Base-by-base conservation (phyloP, 2,329 filamentous ascomycete species). In the Colletotrichum camelliae region DNA sequence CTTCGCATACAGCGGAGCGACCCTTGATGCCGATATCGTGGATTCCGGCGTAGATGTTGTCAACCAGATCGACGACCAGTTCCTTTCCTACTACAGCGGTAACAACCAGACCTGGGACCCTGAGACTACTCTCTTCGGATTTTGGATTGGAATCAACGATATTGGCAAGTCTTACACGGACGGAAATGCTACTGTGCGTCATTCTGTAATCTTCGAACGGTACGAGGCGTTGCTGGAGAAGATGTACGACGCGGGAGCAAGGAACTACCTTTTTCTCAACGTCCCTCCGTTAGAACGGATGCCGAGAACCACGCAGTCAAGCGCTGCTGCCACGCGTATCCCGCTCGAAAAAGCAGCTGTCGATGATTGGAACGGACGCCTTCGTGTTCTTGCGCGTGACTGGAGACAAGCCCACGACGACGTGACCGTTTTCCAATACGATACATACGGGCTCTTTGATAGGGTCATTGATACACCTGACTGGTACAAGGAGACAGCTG, bases 101-200 rank as follows among this genome's bases (percentile, higher is more conserved):
- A 27, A 7, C n/a, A 67, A 72, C 27, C 70, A 72, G 10, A 78
- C 78, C 5, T 89, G 89, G 77, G 78, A 86, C 16, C 81, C 84
- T 15, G 77, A 81, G 7, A 80, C 85, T 16, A 84, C 86, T 3
- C 81, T 91, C 2, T 84, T 90, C 1, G 86, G 86, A 3, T 79
- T 90, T 64, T 91, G 88, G 87, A 91, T 91, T 61, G 90, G 88
- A 2, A 85, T 91, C 76, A 91, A 91, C 79, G 89, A 91, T 72
- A 89, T 91, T 73, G 85, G 84, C 72, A 89, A 91, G 78, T 65
- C 52, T 0, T 72, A 67, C 35, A 48, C 15, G 4, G 21, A 31
- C 4, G 70, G 13, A 1, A 72, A 72, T 24, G 66, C 70, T 7
- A 67, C 61, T 13, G 27, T 33, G 13, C 33, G 66, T 9, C 62